Base-by-base conservation (phyloP, 2,329 filamentous ascomycete genomes). In the Aspergillus novofumigatus region DNA sequence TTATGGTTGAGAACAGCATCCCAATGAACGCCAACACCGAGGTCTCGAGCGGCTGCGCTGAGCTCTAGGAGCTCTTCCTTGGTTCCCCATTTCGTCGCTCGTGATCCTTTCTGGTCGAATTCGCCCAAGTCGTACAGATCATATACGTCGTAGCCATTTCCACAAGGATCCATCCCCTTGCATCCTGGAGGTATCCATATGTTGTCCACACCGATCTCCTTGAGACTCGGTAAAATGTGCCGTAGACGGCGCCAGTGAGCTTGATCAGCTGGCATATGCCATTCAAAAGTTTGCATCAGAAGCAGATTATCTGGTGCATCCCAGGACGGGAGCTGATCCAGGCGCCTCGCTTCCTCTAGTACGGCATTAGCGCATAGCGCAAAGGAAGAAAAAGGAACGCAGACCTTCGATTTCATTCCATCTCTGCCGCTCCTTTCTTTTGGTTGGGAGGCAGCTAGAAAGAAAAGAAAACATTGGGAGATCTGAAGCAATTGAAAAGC, bases 1-100 rank as follows among this genome's bases (percentile, higher is more conserved):
- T 88, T 89, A 69, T 90, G 88, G 65, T 90, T 91, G 48, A 90
- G 75, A 6, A 91, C 86, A 1, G 86, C 84, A 69, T 90, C 88
- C 80, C 86, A 90, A 62, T 88, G 81, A 0, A 89, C 65, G 0
- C 81, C 80, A 8, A 90, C 76, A 0, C 80, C 82, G 25, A 80
- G 62, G 41, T 80, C 73, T 52, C 81, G 76, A 0, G 86, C 85
- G 11, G 74, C 71, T 21, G 77, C 70, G 2, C 77, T 73, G 50
- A 91, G 69, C 20, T 77, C 75, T 2, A 81, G 62, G 17, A 91
- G 74, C 55, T 90, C 86, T 48, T 83, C 79, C 65, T 84, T 85
- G 1, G 77, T 75, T 2, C 88, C 88, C 87, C 87, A 91, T 77
- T 90, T 90, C 1, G 87, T 90, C 2, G 76, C 74, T 4, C 73